Percentiles rank a stretch among this genome's conserved stretches.
phyloP scores from a whole-genome alignment of 305 asterid genomes.

The Rubia tinctorum region DNA sequence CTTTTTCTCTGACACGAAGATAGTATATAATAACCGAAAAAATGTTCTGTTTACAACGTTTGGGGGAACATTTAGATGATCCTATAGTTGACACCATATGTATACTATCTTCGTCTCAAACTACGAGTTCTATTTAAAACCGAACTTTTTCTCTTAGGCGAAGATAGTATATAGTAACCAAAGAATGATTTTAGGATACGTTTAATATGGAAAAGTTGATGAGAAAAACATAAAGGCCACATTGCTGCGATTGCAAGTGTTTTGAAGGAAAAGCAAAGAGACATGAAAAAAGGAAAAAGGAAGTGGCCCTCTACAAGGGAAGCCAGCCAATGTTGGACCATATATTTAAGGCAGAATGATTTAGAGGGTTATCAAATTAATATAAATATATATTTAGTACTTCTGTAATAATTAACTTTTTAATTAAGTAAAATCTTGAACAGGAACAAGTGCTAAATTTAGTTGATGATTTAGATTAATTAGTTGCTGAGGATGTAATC shows the following conservation, averaged over 20 bases:
- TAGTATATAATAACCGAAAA: constrained; percentile 9
- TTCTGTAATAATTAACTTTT: constrained; percentile 27
- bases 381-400: neutral
- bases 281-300: constrained; percentile 14
- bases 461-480: constrained; percentile 29
- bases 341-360: constrained; percentile 29
- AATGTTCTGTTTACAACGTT: constrained; percentile 36
- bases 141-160: too few species aligned
- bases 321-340: constrained; percentile 68
- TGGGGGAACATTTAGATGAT: constrained; percentile 44
- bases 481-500: constrained; percentile 24
- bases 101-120: too few species aligned
- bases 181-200: too few species aligned
- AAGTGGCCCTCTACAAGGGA: constrained; percentile 34
- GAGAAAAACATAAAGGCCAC: neutral
- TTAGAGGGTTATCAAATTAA: constrained; percentile 16
- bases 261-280: constrained; percentile 26
- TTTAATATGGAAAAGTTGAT: neutral
- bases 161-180: too few species aligned
- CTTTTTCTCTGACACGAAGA: neutral
- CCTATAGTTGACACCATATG: too few species aligned
- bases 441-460: constrained; percentile 79
- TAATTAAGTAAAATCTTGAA: constrained; percentile 23
- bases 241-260: constrained; percentile 9
- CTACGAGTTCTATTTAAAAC: too few species aligned